A percentile compares a stretch with the other conserved stretches of the same genome.
These are phyloP conservation scores for Strobilomyces confusus DNA, from an alignment of 768 basidiomycete species.

Conservation along the genomic window DNA sequence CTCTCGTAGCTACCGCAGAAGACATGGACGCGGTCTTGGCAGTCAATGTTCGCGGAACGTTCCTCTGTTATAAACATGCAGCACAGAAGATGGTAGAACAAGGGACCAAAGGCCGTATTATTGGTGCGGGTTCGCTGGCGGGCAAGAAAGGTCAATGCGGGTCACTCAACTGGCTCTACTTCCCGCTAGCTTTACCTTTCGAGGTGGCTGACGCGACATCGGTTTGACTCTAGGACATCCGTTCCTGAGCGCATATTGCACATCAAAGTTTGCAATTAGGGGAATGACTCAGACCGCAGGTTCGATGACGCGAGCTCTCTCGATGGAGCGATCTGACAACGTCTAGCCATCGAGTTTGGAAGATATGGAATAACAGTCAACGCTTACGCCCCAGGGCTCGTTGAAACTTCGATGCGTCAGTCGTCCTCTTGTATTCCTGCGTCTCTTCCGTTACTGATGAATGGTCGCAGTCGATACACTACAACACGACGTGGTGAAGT, in stretches of 20 bases:
- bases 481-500: slow-evolving; percentile 7
- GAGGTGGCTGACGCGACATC: neutral
- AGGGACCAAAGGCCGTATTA: slow-evolving; percentile 39
- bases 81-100: slow-evolving; percentile 43
- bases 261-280: slow-evolving; percentile 41
- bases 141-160: slow-evolving; percentile 29
- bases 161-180: neutral
- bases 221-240: slow-evolving; percentile 24
- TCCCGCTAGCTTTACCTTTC: neutral
- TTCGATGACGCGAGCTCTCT: neutral
- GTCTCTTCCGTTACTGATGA: neutral
- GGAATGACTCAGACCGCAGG: slow-evolving; percentile 38
- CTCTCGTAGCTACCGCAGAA: slow-evolving; percentile 28
- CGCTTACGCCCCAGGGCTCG: slow-evolving; percentile 32
- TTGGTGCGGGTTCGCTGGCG: slow-evolving; percentile 36
- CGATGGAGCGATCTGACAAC: neutral
- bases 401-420: slow-evolving; percentile 30
- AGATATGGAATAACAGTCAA: slow-evolving; percentile 32
- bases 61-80: slow-evolving; percentile 42
- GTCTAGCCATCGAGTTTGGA: slow-evolving; percentile 31
- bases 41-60: slow-evolving; percentile 38
- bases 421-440: neutral
- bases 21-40: slow-evolving; percentile 33
- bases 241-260: slow-evolving; percentile 29
- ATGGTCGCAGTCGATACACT: slow-evolving; percentile 15